phyloP scores from a whole-genome alignment of 208 protist species.

The Leishmania martiniquensis region DNA sequence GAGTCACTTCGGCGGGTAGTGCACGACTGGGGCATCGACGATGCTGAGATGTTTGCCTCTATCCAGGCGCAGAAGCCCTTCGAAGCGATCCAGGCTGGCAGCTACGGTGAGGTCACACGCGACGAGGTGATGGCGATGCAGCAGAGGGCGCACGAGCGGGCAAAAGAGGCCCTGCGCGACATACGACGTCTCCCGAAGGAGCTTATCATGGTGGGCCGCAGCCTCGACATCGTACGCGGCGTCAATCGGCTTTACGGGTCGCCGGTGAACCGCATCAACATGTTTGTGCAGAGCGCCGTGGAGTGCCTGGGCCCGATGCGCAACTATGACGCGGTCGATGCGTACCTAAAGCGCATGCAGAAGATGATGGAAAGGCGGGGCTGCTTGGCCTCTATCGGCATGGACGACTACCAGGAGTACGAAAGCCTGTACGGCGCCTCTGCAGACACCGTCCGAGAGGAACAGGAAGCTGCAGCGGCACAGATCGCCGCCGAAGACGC shows the following conservation, averaged over 20 bases:
- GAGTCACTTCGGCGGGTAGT: slow-evolving; percentile 51
- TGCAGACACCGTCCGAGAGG: slow-evolving; percentile 31
- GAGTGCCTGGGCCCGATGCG: slow-evolving; percentile 57
- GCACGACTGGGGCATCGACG: slow-evolving; percentile 70
- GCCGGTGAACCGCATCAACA: slow-evolving; percentile 80
- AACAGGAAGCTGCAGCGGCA: slow-evolving; percentile 40
- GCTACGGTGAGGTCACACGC: slow-evolving; percentile 64
- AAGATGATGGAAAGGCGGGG: slow-evolving; percentile 12
- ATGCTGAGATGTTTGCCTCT: slow-evolving; percentile 78
- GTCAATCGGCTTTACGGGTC: slow-evolving; percentile 84
- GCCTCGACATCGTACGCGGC: slow-evolving; percentile 82
- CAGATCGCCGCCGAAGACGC: slow-evolving; percentile 35
- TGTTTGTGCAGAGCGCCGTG: slow-evolving; percentile 71
- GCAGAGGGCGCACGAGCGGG: slow-evolving; percentile 34
- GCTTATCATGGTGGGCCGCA: slow-evolving; percentile 69
- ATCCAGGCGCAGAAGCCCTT: slow-evolving; percentile 82
- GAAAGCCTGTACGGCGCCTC: slow-evolving; percentile 54
- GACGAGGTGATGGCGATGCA: slow-evolving; percentile 74
- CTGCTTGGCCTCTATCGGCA: background rate
- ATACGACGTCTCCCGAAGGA: slow-evolving; percentile 71
- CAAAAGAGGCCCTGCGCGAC: slow-evolving; percentile 54
- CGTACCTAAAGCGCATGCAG: slow-evolving; percentile 49
- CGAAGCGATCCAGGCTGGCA: slow-evolving; percentile 46
- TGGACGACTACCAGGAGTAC: slow-evolving; percentile 27
- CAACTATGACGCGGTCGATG: slow-evolving; percentile 58